Evolutionary conservation across 1,284 basidiomycete genomes (phyloP), one percentile per base, ranked within the genome.

Genomic region (Porogramme epimiltina): DNA sequence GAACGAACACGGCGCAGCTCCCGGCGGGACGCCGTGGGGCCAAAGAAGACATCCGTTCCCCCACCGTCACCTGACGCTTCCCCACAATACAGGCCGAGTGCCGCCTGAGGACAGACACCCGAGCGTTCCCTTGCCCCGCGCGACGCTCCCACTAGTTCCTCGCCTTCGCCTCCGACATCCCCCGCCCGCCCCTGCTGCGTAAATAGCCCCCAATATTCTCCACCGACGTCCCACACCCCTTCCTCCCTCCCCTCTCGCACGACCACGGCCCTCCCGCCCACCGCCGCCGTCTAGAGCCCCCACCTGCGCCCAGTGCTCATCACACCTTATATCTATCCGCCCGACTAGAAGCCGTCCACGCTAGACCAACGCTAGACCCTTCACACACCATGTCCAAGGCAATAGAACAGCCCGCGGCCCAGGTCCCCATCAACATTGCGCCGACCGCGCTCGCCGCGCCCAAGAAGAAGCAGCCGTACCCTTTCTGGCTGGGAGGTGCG

Each of bases 401-500:
- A 26, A 24, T 59, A 54, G 57, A 56, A 20, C 43, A 54, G 20
- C 19, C 57, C n/a, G 34, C 49, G 22, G 36, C 44, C 22, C 44
- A 52, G 41, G 20, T 52, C 38, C 50, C 53, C 53, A 51, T 45
- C 11, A 55, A 47, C 34, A 51, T 47, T 25, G 51, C 36, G 15
- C 47, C 49, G 25, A 47, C 46, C 2, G 34, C 49, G 8, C 40
- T 62, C 11, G 56, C 45, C 13, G 48, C 47, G 16, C 49, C 43
- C 5, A 60, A 58, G 45, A 75, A 73, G 67, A 88, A 87, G 75
- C 73, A 84, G 70, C 87, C 87, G 15, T 88, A 92, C 71, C 89
- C 89, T 18, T 89, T 91, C 72, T 92, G 86, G 84, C 75, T 92
- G 11, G 89, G 89, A 70, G 88, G 89, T 85, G 49, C 60, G 78